Evolutionary conservation across 1,284 basidiomycete genomes (phyloP).

Genomic region (Boletus mariae): DNA sequence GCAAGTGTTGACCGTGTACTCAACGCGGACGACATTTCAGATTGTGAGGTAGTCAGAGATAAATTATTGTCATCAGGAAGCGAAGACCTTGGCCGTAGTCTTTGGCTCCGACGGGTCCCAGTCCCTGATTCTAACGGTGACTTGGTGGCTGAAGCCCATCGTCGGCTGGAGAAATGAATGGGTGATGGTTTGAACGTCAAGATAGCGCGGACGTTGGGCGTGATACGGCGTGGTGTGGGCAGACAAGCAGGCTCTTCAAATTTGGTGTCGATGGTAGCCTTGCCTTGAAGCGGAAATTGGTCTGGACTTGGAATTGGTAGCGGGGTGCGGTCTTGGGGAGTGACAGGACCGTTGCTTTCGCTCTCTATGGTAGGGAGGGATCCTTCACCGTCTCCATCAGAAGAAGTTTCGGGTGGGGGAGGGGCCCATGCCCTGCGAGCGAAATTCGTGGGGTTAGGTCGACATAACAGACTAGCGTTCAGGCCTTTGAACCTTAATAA

Average conservation of each 20-base stretch:
- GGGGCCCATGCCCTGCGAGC: constrained; percentile 39
- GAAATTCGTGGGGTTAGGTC: constrained; percentile 32
- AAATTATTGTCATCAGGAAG: constrained; percentile 33
- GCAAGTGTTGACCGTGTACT: constrained; percentile 32
- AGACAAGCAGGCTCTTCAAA: constrained; percentile 23
- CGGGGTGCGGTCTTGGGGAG: constrained; percentile 42
- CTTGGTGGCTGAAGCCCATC: constrained; percentile 43
- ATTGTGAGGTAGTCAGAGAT: constrained; percentile 27
- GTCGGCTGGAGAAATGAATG: constrained; percentile 49
- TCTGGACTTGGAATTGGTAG: constrained; percentile 33
- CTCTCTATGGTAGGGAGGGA: constrained; percentile 44
- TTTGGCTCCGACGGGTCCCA: constrained; percentile 32
- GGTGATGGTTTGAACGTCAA: constrained; percentile 49
- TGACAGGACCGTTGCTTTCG: constrained; percentile 46
- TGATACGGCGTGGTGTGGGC: constrained; percentile 22
- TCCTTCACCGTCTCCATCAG: constrained; percentile 34
- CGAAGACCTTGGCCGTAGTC: constrained; percentile 32
- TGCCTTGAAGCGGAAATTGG: constrained; percentile 26
- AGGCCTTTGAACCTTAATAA: constrained; percentile 31
- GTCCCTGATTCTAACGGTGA: constrained; percentile 32
- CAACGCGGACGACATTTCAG: constrained; percentile 30
- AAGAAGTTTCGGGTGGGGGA: constrained; percentile 26
- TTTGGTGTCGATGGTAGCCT: constrained; percentile 17
- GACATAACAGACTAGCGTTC: constrained; percentile 34
- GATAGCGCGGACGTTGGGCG: constrained; percentile 24